phyloP scores from a whole-genome alignment of 208 protist genomes.

The Angomonas deanei region DNA sequence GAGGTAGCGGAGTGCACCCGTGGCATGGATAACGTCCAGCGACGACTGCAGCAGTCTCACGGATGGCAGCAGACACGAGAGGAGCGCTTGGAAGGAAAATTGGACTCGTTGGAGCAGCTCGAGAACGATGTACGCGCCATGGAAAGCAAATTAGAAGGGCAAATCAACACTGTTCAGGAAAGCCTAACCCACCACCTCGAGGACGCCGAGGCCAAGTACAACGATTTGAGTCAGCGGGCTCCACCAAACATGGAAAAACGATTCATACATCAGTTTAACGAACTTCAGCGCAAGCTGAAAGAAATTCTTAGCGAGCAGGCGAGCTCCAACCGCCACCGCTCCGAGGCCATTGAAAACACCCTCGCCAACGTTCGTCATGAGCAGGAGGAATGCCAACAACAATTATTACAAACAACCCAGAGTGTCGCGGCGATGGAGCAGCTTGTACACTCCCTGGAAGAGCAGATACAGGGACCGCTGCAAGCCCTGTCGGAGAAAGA shows the following conservation, averaged over 20 bases:
- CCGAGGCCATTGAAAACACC: background rate
- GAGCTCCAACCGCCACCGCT: background rate
- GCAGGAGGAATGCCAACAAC: background rate
- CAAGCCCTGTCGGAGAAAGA: background rate
- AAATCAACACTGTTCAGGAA: constrained; percentile 10
- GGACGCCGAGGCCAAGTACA: constrained; percentile 16
- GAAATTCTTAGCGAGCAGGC: constrained; percentile 1
- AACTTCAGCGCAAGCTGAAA: constrained; percentile 10
- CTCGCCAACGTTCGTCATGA: background rate
- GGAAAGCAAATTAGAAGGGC: constrained; percentile 9
- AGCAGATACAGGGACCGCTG: constrained; percentile 5
- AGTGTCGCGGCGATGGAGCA: background rate
- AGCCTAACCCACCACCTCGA: constrained; percentile 12
- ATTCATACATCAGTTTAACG: constrained; percentile 13
- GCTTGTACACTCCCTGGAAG: constrained; percentile 9
- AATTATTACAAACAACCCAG: background rate
- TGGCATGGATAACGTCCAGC: constrained; percentile 24
- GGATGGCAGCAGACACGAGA: constrained; percentile 31
- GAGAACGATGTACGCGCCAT: constrained; percentile 9
- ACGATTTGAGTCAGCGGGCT: constrained; percentile 15
- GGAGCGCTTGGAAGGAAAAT: constrained; percentile 16
- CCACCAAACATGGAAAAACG: constrained; percentile 23
- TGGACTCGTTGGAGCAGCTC: constrained; percentile 7
- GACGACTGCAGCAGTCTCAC: constrained; percentile 33
- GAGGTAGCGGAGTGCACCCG: constrained; percentile 32